A percentile compares a stretch with the other conserved stretches of the same genome.
phyloP scores from a whole-genome alignment of 306 rosid species.

The Clitoria ternatea region DNA sequence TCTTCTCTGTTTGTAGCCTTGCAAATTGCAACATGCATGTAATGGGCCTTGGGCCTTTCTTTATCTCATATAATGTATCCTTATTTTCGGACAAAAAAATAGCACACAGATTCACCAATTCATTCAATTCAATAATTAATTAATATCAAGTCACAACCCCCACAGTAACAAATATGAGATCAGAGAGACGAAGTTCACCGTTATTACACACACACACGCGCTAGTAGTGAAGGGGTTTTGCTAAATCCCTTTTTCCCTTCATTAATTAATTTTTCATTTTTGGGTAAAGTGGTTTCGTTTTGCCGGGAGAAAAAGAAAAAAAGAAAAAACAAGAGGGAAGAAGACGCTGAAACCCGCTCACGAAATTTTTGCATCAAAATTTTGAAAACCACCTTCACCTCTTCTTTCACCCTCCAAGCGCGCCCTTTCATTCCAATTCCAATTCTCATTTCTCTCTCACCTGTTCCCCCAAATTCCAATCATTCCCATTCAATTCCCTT shows the following conservation, averaged over 20 bases:
- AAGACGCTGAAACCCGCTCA: slow-evolving; percentile 36
- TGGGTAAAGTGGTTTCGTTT: slow-evolving; percentile 15
- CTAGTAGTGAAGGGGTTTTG: background rate
- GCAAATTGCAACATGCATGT: no score
- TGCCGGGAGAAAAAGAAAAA: slow-evolving; percentile 26
- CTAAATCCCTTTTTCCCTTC: background rate
- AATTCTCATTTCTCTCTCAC: slow-evolving; percentile 4
- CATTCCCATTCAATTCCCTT: background rate
- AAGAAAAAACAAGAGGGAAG: background rate
- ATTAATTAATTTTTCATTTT: background rate
- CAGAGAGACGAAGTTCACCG: no score
- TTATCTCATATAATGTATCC: no score
- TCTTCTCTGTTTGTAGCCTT: no score
- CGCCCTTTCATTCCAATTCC: slow-evolving; percentile 32
- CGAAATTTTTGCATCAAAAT: slow-evolving; percentile 50
- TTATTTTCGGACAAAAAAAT: no score
- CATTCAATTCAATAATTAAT: no score
- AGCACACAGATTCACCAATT: no score
- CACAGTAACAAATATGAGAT: no score
- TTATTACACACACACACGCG: no score
- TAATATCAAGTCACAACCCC: no score
- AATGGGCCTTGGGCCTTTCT: no score
- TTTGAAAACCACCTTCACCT: slow-evolving; percentile 34
- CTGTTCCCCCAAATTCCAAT: background rate
- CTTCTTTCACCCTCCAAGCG: slow-evolving; percentile 18